Evolutionary conservation across 441 rosid genomes (phyloP).

Genomic region (Adansonia madagascariensis): DNA sequence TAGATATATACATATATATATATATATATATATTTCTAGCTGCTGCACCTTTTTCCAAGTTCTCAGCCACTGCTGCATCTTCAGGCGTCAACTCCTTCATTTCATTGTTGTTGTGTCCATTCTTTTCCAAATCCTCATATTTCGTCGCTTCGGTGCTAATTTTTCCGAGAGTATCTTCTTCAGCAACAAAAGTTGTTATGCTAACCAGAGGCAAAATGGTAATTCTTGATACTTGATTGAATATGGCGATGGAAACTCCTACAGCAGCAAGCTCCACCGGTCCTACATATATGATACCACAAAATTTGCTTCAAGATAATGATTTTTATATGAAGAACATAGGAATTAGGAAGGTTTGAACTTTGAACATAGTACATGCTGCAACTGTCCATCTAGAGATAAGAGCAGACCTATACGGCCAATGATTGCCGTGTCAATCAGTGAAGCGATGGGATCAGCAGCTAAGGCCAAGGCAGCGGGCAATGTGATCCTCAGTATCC

Average conservation of each 20-base stretch:
- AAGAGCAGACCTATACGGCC: constrained; percentile 59
- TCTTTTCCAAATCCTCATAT: constrained; percentile 30
- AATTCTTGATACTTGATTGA: constrained; percentile 72
- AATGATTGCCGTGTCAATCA: constrained; percentile 71
- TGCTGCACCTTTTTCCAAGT: constrained; percentile 56
- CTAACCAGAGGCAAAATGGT: constrained; percentile 71
- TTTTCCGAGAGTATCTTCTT: constrained; percentile 62
- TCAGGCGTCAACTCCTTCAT: constrained; percentile 34
- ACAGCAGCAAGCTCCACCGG: constrained; percentile 72
- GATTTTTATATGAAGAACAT: not conserved
- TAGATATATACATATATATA: too few relatives aligned
- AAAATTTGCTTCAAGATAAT: not conserved
- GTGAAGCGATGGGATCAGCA: constrained; percentile 74
- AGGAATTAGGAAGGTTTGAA: not conserved
- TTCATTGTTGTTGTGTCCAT: constrained; percentile 23
- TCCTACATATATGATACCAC: constrained; percentile 31
- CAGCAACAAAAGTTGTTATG: constrained; percentile 78
- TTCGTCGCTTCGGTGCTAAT: constrained; percentile 36
- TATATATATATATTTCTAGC: not conserved
- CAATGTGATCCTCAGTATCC: constrained; percentile 62
- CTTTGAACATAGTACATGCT: too few relatives aligned
- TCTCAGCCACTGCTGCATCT: constrained; percentile 40
- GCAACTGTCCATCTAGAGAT: not conserved
- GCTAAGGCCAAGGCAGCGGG: constrained; percentile 81
- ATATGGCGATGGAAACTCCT: constrained; percentile 80